These are phyloP conservation scores for Schizonepeta tenuifolia DNA, from an alignment of 257 asterid species.

Conservation along the genomic window DNA sequence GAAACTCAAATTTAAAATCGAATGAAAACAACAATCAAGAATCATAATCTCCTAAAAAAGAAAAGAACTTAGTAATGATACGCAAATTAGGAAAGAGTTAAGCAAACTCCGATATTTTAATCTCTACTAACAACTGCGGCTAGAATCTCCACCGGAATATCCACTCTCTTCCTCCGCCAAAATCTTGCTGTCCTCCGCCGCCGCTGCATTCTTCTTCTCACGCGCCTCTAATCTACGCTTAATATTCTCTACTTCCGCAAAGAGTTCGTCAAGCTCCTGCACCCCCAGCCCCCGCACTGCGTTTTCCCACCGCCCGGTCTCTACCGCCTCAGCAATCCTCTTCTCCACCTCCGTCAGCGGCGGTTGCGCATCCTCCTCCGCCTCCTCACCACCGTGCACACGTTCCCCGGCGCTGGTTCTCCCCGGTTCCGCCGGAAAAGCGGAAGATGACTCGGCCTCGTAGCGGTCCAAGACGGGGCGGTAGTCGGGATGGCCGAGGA, in stretches of 20 bases:
- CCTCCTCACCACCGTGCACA: neutral
- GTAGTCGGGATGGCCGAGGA: constrained; percentile 43
- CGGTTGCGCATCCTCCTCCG: neutral
- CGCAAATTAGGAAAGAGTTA: too few relatives aligned
- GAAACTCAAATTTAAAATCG: too few relatives aligned
- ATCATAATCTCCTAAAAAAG: too few relatives aligned
- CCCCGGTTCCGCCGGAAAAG: neutral
- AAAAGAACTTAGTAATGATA: too few relatives aligned
- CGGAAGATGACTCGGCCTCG: neutral
- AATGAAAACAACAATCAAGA: too few relatives aligned
- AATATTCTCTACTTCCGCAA: constrained; percentile 23
- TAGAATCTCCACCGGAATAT: neutral
- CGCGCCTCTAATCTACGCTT: constrained; percentile 33
- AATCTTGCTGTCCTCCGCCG: too few relatives aligned
- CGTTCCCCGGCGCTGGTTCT: too few relatives aligned
- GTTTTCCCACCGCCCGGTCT: constrained; percentile 15
- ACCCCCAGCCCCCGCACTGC: constrained; percentile 11
- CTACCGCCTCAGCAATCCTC: constrained; percentile 4
- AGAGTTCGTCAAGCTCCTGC: constrained; percentile 33
- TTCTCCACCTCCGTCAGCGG: constrained; percentile 13
- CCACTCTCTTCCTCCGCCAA: neutral
- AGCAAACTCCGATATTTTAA: too few relatives aligned
- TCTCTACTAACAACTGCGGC: neutral
- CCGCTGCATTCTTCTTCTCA: constrained; percentile 17
- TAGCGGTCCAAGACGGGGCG: constrained; percentile 38